These are phyloP conservation scores for Ogataea polymorpha DNA, from an alignment of 805 yeast genomes.

Conservation along the genomic window DNA sequence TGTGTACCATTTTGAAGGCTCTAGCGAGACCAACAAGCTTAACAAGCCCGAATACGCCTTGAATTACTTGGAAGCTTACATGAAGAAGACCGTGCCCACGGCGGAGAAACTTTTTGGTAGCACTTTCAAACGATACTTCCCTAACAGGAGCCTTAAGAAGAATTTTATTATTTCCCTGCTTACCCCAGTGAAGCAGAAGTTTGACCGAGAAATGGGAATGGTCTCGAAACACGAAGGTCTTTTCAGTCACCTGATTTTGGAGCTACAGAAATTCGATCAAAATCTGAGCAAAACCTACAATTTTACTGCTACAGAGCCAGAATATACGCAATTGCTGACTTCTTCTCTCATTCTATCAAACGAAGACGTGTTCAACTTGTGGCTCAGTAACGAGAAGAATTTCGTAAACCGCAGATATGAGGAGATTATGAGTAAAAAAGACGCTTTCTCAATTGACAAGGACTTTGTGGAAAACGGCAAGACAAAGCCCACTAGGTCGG, in stretches of 20 bases:
- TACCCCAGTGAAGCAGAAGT: constrained; percentile 44
- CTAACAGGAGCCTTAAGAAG: constrained; percentile 22
- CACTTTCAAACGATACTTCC: constrained; percentile 24
- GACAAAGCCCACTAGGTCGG: constrained; percentile 62
- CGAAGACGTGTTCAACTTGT: constrained; percentile 34
- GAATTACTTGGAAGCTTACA: constrained; percentile 43
- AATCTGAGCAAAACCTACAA: constrained; percentile 40
- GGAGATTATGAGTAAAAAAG: constrained; percentile 45
- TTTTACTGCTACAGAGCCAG: constrained; percentile 33
- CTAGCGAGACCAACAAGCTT: constrained; percentile 56
- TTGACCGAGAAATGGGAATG: constrained; percentile 29
- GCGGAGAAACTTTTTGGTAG: constrained; percentile 32
- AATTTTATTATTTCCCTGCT: constrained; percentile 47
- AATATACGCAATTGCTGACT: constrained; percentile 27
- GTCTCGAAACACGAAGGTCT: constrained; percentile 39
- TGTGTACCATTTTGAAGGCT: constrained; percentile 56
- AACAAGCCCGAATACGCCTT: constrained; percentile 75
- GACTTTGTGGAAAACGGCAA: constrained; percentile 44
- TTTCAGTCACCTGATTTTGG: constrained; percentile 57
- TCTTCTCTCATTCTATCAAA: constrained; percentile 28
- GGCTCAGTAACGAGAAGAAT: constrained; percentile 54
- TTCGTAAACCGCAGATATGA: constrained; percentile 50
- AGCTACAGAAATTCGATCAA: constrained; percentile 57
- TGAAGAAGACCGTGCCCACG: constrained; percentile 29
- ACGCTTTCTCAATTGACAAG: constrained; percentile 56